Evolutionary conservation across 257 asterid species (phyloP).

Genomic region (Solanum chmielewskii): DNA sequence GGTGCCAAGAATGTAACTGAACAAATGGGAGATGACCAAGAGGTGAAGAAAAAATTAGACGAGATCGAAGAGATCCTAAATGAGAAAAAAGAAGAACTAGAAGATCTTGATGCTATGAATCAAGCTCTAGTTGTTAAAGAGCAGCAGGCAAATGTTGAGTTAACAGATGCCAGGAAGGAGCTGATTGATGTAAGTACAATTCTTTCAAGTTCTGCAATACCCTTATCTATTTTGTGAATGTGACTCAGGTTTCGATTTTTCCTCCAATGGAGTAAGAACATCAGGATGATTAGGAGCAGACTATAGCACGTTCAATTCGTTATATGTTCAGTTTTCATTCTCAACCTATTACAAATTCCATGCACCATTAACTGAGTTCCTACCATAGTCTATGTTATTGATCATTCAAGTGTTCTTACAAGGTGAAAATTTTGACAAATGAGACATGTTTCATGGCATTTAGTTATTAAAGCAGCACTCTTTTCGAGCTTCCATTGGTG

Average conservation of each 20-base stretch:
- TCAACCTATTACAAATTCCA: neutral
- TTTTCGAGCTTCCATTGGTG: neutral
- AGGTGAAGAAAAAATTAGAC: constrained; percentile 27
- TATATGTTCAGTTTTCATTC: neutral
- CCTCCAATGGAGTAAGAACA: neutral
- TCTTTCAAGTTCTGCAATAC: neutral
- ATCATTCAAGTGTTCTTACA: neutral
- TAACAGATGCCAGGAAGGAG: constrained; percentile 64
- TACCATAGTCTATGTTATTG: neutral
- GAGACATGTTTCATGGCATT: neutral
- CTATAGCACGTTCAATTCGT: neutral
- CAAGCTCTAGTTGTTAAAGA: constrained; percentile 48
- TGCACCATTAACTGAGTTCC: neutral
- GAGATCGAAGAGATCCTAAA: constrained; percentile 35
- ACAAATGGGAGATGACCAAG: constrained; percentile 51
- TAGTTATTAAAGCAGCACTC: neutral
- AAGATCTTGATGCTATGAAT: constrained; percentile 23
- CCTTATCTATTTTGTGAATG: neutral
- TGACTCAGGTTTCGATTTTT: neutral
- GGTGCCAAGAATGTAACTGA: constrained; percentile 45
- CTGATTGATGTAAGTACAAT: constrained; percentile 34
- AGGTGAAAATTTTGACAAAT: neutral
- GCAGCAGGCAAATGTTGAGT: constrained; percentile 44
- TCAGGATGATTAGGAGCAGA: neutral
- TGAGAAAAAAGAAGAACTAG: constrained; percentile 53